Evolutionary conservation across 257 asterid genomes (phyloP).

Genomic region (Nyctanthes arbortristis): DNA sequence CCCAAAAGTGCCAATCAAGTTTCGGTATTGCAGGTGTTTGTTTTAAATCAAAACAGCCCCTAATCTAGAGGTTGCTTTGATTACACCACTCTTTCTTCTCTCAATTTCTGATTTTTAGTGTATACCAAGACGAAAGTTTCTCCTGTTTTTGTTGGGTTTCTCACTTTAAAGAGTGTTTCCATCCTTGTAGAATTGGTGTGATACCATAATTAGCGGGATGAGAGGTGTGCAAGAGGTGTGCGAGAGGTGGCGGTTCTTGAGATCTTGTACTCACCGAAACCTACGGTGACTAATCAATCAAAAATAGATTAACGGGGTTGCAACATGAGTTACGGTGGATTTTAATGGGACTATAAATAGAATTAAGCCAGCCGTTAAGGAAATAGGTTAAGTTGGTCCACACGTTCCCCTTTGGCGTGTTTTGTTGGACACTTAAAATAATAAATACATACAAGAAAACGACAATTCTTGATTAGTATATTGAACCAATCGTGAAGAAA

Average conservation of each 20-base stretch:
- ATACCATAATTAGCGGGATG: not conserved
- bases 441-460: too few species aligned
- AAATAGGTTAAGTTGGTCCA: not conserved
- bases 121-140: not conserved
- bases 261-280: not conserved
- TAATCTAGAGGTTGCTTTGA: not conserved
- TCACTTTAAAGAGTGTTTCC: not conserved
- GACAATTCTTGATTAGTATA: not conserved
- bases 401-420: not conserved
- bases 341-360: too few species aligned
- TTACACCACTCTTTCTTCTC: not conserved
- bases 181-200: not conserved
- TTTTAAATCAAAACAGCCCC: conserved; percentile 7
- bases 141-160: not conserved
- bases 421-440: not conserved
- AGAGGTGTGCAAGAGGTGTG: too few species aligned
- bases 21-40: not conserved
- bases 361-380: not conserved
- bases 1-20: not conserved
- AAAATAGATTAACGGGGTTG: too few species aligned
- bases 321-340: too few species aligned
- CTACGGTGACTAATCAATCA: not conserved
- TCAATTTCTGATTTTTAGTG: not conserved
- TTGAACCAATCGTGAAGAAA: too few species aligned
- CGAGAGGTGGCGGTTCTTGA: too few species aligned